Evolutionary conservation across 495 filamentous ascomycete species (phyloP).

Genomic region (Articulospora tetracladia): DNA sequence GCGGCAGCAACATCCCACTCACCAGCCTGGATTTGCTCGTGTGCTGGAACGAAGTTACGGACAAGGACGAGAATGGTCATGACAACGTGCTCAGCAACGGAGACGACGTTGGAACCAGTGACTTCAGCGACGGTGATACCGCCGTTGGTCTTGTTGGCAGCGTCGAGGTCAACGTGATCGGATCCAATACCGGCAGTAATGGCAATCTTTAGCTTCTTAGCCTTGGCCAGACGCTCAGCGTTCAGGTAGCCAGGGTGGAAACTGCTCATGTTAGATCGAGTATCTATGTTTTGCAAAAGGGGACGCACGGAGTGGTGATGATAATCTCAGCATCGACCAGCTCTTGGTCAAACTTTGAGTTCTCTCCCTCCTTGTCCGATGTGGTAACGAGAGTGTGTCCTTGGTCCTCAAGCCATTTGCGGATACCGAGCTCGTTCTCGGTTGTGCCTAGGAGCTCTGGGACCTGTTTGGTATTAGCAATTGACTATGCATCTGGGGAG

Average conservation of each 20-base stretch:
- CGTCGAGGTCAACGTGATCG: slow-evolving; percentile 95
- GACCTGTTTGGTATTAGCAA: slow-evolving; percentile 31
- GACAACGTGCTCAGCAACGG: slow-evolving; percentile 90
- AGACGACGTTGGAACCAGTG: slow-evolving; percentile 89
- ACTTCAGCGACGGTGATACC: slow-evolving; percentile 94
- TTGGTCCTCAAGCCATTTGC: slow-evolving; percentile 93
- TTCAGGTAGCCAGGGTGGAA: slow-evolving; percentile 99
- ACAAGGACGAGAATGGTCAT: slow-evolving; percentile 98
- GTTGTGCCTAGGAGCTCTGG: slow-evolving; percentile 78
- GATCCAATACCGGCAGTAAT: slow-evolving; percentile 97
- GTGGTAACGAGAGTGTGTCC: slow-evolving; percentile 96
- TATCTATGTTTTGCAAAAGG: not conserved
- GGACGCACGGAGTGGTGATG: slow-evolving; percentile 92
- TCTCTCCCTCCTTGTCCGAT: slow-evolving; percentile 92
- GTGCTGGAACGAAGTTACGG: slow-evolving; percentile 96
- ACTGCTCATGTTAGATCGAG: slow-evolving; percentile 39
- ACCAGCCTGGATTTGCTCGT: slow-evolving; percentile 84
- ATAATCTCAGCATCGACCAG: slow-evolving; percentile 96
- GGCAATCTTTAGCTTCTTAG: slow-evolving; percentile 97
- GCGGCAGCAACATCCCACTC: slow-evolving; percentile 95
- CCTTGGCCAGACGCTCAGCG: slow-evolving; percentile 91
- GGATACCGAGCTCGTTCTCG: slow-evolving; percentile 94
- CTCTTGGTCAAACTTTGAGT: slow-evolving; percentile 92
- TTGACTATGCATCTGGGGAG: slow-evolving; percentile 6
- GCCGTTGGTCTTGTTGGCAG: slow-evolving; percentile 97